Base-by-base conservation (phyloP, 2,329 filamentous ascomycete genomes). In the Diaporthe sp. region DNA sequence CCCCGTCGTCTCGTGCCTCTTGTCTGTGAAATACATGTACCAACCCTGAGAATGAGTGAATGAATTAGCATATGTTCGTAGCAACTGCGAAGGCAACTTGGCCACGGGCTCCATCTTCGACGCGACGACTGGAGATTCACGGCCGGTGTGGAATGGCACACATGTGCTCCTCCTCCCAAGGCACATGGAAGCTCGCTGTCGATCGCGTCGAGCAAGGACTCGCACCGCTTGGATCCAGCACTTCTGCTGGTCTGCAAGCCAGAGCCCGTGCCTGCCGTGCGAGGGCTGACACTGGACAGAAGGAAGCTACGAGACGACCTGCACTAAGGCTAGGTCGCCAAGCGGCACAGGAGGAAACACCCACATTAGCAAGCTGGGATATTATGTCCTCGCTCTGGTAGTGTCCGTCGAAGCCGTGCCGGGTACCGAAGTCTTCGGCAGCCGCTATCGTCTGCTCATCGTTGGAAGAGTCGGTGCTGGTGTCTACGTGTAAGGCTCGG, bases 11-110 rank as follows among this genome's bases (percentile, higher is more conserved):
- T 98, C 97, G 85, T 99, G 97, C 72, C 96, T 93, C 85, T 98
- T 98, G 85, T 99, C 97, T 78, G 96, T 98, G 84, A 94, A 99
- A 86, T 99, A 99, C 96, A 98, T 98, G 87, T 98, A 98, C 92
- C 98, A 99, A 79, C 95, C 97, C 94, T 98, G 84, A 73, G 76
- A 9, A 55, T 42, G 46, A 37, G 19, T 7, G 12, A 31, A 34
- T 44, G 58, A 44, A 31, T 73, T 62, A 73, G 71, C 71, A 42
- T 34, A 44, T 15, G 37, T 37, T 44, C 25, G 28, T 6, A 22
- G n/a, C 22, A 17, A 55, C 17, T 19, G 44, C 15, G 10, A 62
- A 10, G 12, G 19, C 10, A 15, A 19, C 4, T 44, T 37, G 34
- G 28, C 19, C 25, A 59, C 19, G 15, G 28, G 9, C 9, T 57